These are phyloP conservation scores for Rhododendron kiyosumense DNA, from an alignment of 148 eudicot species.

Conservation along the genomic window DNA sequence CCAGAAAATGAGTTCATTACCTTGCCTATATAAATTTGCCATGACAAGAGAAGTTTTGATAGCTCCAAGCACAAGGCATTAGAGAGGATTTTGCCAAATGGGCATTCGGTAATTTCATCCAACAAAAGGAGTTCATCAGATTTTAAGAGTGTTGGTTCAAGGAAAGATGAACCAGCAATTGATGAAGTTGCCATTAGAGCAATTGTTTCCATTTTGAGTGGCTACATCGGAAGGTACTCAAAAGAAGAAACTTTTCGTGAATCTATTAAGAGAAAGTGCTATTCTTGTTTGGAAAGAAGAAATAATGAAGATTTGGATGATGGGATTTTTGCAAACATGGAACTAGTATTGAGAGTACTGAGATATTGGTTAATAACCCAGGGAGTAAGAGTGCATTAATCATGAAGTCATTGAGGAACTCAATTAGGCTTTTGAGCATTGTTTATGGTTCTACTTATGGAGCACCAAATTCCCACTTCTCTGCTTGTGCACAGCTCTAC, in stretches of 20 bases:
- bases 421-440: slow-evolving; percentile 28
- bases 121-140: slow-evolving; percentile 15
- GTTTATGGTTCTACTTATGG: slow-evolving; percentile 30
- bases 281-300: slow-evolving; percentile 27
- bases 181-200: slow-evolving; percentile 41
- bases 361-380: slow-evolving; percentile 26
- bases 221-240: slow-evolving; percentile 28
- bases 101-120: slow-evolving; percentile 26
- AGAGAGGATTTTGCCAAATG: slow-evolving; percentile 17
- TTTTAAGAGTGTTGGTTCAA: slow-evolving; percentile 5
- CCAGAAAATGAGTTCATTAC: slow-evolving; percentile 21
- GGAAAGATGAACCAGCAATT: slow-evolving; percentile 32
- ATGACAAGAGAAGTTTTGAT: slow-evolving; percentile 30
- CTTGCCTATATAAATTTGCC: slow-evolving; percentile 49
- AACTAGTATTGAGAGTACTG: slow-evolving; percentile 34
- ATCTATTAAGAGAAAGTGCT: slow-evolving; percentile 20
- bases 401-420: slow-evolving; percentile 19
- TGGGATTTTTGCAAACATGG: slow-evolving; percentile 23
- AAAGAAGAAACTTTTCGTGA: slow-evolving; percentile 28
- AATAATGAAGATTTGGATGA: slow-evolving; percentile 16
- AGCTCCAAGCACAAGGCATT: slow-evolving; percentile 1
- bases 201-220: slow-evolving; percentile 37
- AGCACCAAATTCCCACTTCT: slow-evolving; percentile 23
- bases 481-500: slow-evolving; percentile 52
- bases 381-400: slow-evolving; percentile 19